phyloP scores from a whole-genome alignment of 805 yeast genomes.

The Tanozyma kutaoensis region DNA sequence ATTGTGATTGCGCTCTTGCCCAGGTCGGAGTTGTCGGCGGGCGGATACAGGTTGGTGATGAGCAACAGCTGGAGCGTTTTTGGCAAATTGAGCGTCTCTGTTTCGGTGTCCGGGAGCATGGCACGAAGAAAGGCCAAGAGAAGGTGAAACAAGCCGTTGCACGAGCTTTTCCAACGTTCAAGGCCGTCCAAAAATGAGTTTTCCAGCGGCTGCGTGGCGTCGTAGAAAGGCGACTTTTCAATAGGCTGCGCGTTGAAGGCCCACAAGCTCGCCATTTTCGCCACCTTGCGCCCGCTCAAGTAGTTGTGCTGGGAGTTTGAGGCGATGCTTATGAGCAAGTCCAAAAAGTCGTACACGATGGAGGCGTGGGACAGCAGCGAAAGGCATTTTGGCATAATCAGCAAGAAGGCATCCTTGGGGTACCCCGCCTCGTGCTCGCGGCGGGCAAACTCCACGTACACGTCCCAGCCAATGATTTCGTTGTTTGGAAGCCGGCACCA shows the following conservation, averaged over 20 bases:
- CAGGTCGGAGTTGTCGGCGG: slow-evolving; percentile 27
- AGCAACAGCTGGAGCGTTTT: slow-evolving; percentile 51
- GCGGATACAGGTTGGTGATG: slow-evolving; percentile 66
- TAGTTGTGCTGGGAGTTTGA: slow-evolving; percentile 70
- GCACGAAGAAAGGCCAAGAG: slow-evolving; percentile 66
- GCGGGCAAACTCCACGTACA: slow-evolving; percentile 56
- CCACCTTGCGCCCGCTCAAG: slow-evolving; percentile 65
- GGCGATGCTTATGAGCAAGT: slow-evolving; percentile 62
- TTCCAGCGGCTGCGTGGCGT: slow-evolving; percentile 21
- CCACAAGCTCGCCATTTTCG: slow-evolving; percentile 81
- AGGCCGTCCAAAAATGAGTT: slow-evolving; percentile 52
- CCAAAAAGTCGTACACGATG: slow-evolving; percentile 78
- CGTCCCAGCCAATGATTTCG: slow-evolving; percentile 78
- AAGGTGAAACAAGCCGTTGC: slow-evolving; percentile 78
- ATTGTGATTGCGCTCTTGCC: slow-evolving; percentile 31
- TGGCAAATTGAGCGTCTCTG: slow-evolving; percentile 47
- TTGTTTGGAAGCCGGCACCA: slow-evolving; percentile 79
- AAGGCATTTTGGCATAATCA: slow-evolving; percentile 74
- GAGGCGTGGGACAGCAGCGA: slow-evolving; percentile 82
- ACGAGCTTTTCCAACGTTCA: slow-evolving; percentile 64
- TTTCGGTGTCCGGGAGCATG: slow-evolving; percentile 57
- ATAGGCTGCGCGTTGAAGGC: slow-evolving; percentile 44
- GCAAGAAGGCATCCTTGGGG: slow-evolving; percentile 63
- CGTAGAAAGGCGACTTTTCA: slow-evolving; percentile 19
- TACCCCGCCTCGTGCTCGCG: slow-evolving; percentile 52